These are phyloP conservation scores for Huntiella savannae DNA, from an alignment of 2,329 filamentous ascomycete genomes.

Conservation along the genomic window DNA sequence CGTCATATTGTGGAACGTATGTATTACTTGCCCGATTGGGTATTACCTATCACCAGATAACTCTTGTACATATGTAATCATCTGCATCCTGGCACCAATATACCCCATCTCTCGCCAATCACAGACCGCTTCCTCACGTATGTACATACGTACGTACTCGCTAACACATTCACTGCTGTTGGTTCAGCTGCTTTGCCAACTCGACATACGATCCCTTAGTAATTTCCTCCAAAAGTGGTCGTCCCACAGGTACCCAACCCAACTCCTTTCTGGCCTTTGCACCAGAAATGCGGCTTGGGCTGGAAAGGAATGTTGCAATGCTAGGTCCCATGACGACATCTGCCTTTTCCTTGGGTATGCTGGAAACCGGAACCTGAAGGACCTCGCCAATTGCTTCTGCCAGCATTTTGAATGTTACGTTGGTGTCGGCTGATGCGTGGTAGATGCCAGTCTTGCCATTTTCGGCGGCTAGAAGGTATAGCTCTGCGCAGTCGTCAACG, in stretches of 20 bases:
- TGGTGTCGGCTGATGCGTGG: constrained; percentile 18
- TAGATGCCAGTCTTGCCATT: constrained; percentile 20
- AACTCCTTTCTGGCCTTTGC: constrained; percentile 21
- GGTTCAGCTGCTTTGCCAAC: constrained; percentile 11
- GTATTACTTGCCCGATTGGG: no score
- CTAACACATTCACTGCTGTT: no score
- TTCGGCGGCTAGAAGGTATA: constrained; percentile 22
- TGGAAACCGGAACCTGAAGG: constrained; percentile 14
- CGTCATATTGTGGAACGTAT: no score
- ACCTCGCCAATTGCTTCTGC: constrained; percentile 14
- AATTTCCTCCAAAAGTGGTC: constrained; percentile 20
- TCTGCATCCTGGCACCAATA: no score
- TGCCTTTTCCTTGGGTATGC: constrained; percentile 12
- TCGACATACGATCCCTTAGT: constrained; percentile 15
- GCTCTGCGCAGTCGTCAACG: constrained; percentile 24
- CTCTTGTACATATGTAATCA: no score
- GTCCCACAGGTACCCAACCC: constrained; percentile 20
- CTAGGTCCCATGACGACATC: constrained; percentile 18
- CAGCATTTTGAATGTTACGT: constrained; percentile 18
- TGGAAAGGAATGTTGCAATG: constrained; percentile 18
- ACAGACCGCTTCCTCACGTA: no score
- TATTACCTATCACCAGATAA: no score
- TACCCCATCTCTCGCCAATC: no score
- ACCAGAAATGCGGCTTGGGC: constrained; percentile 19
- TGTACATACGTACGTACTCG: no score